Evolutionary conservation across 306 rosid genomes (phyloP).

Genomic region (Gastrolobium bilobum): DNA sequence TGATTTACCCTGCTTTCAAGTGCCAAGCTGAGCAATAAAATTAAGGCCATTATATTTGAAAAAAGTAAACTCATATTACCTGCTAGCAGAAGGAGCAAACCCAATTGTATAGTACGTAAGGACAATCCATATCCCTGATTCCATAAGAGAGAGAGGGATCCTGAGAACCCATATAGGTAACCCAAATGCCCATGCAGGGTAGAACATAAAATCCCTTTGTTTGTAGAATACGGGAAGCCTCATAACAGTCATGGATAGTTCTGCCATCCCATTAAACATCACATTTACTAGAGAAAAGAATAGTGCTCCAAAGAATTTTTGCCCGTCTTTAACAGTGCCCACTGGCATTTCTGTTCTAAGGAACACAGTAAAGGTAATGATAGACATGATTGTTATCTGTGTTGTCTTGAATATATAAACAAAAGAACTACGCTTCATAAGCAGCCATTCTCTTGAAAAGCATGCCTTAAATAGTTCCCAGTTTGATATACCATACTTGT

Average conservation of each 20-base stretch:
- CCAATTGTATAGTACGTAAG: constrained; percentile 88
- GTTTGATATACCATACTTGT: constrained; percentile 75
- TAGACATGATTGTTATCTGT: constrained; percentile 67
- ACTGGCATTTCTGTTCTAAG: constrained; percentile 71
- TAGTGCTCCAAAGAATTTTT: constrained; percentile 75
- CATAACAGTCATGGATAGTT: constrained; percentile 64
- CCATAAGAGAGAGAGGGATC: constrained; percentile 75
- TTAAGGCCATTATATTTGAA: too few relatives aligned
- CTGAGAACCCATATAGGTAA: constrained; percentile 82
- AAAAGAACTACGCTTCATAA: constrained; percentile 71
- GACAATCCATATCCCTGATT: constrained; percentile 75
- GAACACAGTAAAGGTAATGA: constrained; percentile 70
- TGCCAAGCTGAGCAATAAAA: too few relatives aligned
- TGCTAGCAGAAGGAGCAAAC: constrained; percentile 78
- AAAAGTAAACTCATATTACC: constrained; percentile 58
- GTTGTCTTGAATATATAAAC: constrained; percentile 68
- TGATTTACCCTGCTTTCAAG: not conserved
- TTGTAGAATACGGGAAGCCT: constrained; percentile 78
- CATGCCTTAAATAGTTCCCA: constrained; percentile 82
- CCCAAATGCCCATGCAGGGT: constrained; percentile 84
- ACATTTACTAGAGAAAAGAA: constrained; percentile 71
- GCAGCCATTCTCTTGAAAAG: constrained; percentile 78
- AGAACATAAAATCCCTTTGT: constrained; percentile 83
- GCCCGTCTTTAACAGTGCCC: constrained; percentile 65
- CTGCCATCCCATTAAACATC: constrained; percentile 89